These are phyloP conservation scores for Raddia distichophylla DNA, from an alignment of 176 grass and related monocot species.

Conservation along the genomic window DNA sequence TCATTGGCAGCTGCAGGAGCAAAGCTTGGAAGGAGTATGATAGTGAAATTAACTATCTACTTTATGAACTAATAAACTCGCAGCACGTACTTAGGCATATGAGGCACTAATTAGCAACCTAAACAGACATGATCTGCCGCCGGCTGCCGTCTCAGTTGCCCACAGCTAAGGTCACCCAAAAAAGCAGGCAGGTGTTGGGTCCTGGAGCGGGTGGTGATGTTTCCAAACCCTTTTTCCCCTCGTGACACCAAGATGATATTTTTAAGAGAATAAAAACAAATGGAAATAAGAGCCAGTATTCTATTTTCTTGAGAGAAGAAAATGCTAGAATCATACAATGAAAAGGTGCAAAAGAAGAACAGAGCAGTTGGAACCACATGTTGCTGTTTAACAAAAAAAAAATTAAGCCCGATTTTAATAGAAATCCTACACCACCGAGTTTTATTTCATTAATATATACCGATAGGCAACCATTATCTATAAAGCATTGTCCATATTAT, in stretches of 20 bases:
- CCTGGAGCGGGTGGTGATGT: not conserved
- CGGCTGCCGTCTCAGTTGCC: not conserved
- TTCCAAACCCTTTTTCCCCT: not conserved
- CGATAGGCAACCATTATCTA: no score
- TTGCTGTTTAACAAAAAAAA: not conserved
- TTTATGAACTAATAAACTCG: not conserved
- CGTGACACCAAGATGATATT: not conserved
- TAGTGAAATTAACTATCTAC: not conserved
- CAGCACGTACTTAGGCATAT: not conserved
- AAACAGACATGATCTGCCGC: constrained; percentile 7
- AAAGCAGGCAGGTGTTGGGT: not conserved
- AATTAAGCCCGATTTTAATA: not conserved
- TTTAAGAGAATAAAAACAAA: not conserved
- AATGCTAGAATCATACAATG: not conserved
- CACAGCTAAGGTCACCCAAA: not conserved
- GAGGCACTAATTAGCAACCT: not conserved
- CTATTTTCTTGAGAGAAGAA: not conserved
- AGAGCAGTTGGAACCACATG: not conserved
- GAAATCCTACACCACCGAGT: not conserved
- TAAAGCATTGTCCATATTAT: no score
- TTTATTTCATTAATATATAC: not conserved
- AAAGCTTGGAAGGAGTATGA: not conserved
- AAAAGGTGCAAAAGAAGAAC: not conserved
- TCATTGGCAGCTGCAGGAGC: not conserved
- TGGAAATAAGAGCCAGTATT: not conserved